Base-by-base conservation (phyloP, 1,284 basidiomycete species). In the Trichosporon sp. region DNA sequence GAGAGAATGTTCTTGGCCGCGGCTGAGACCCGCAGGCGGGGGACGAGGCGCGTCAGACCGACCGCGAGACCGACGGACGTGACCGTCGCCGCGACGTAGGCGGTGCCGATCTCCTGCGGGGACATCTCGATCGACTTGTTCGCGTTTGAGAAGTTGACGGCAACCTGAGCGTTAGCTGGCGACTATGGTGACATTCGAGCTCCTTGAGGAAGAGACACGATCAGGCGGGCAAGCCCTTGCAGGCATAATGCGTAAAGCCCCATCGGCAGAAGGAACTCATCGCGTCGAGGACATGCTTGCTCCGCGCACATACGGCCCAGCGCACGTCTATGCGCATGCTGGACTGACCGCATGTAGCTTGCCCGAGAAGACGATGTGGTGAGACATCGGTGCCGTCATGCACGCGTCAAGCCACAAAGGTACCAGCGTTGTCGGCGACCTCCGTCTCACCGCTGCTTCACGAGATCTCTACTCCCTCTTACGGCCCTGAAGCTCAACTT, bases 21-120 rank as follows among this genome's bases (percentile, higher is more conserved):
- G 0, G 78, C 64, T 48, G 76, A 77, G 10, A 83, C 71, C 12
- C 75, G 76, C 12, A 86, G 77, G 48, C 84, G 78, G 32, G 86
- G 86, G 0, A 87, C 87, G 26, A 85, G 75, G 7, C 84, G 77
- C 8, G 83, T 85, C 46, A 88, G 82, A 0, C 85, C 85, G 21
- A 88, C 86, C 3, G 87, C 86, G 65, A 88, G 84, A 5, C 81
- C 75, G 43, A 87, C 86, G 0, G 87, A 87, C 0, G 86, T 85
- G 8, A 83, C 77, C 0, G 86, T 87, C 0, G 87, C 87, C 0
- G 86, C 85, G 31, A 81, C 77, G 75, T 88, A 88, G 4, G 87
- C 86, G 77, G 81, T 79, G 5, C 80, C 84, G 16, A 87, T 78
- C 73, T 87, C 86, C 69, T 80, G 77, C 66, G 82, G 84, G 19